Evolutionary conservation across 1,284 basidiomycete species (phyloP).

Genomic region (Thelephora terrestris): DNA sequence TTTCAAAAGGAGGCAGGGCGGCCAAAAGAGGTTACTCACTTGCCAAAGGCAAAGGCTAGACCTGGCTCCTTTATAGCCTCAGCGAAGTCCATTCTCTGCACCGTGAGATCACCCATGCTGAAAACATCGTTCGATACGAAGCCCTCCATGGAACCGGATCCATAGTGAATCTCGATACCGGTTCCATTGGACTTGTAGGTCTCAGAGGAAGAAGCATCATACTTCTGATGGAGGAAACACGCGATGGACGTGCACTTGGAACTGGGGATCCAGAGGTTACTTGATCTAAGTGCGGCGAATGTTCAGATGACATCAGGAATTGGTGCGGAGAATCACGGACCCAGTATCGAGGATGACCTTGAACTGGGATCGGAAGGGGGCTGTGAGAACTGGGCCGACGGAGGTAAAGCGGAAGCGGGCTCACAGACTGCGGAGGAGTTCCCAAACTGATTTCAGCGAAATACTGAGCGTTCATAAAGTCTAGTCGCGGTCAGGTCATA

Average conservation of each 20-base stretch:
- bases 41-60: constrained; percentile 94
- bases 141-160: constrained; percentile 95
- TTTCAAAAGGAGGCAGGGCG: not conserved
- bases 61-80: constrained; percentile 97
- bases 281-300: constrained; percentile 41
- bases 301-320: constrained; percentile 8
- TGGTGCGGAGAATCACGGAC: constrained; percentile 22
- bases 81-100: constrained; percentile 84
- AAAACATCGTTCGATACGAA: constrained; percentile 86
- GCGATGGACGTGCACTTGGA: constrained; percentile 88
- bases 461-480: constrained; percentile 99
- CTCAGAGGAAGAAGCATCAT: constrained; percentile 76
- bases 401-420: constrained; percentile 15
- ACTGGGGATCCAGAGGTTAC: constrained; percentile 93
- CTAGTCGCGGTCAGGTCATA: constrained; percentile 25
- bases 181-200: constrained; percentile 92
- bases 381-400: not conserved
- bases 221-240: constrained; percentile 95
- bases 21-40: constrained; percentile 38
- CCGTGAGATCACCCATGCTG: constrained; percentile 74
- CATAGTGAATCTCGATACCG: constrained; percentile 90
- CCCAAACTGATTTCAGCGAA: constrained; percentile 85
- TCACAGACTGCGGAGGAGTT: constrained; percentile 64
- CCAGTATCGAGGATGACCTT: constrained; percentile 87
- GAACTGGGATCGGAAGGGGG: constrained; percentile 34